Base-by-base conservation (phyloP, 2,329 filamentous ascomycete species). In the Clonostachys sp. region DNA sequence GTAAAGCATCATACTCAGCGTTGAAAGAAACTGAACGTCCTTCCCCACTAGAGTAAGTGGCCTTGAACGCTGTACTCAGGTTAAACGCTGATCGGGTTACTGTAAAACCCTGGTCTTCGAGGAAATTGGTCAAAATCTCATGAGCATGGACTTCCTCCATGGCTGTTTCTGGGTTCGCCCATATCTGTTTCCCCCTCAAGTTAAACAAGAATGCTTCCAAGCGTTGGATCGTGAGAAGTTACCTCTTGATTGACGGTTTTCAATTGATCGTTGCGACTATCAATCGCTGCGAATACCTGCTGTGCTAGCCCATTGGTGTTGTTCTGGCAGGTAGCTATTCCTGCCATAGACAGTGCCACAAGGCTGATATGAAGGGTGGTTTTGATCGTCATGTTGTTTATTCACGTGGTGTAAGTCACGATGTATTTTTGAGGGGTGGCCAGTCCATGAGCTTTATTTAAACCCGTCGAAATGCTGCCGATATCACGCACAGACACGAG, bases 1-100 rank as follows among this genome's bases (percentile, higher is more conserved):
- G 71, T 5, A 79, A 63, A 5, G 74, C 73, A 55, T 53, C 62
- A 50, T 75, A 75, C 56, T 68, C 66, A 33, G 59, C 59, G 44
- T 60, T 62, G 53, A 65, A 61, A n/a, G 63, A 55, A 42, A 67
- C 59, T 2, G 64, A 50, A n/a, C 56, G 51, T 48, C 61, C 62
- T 40, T 50, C 48, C 18, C 57, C 62, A 9, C 54, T 51, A 24
- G 61, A 62, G 40, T 48, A 46, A 7, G 55, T 53, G 20, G 57
- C 60, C 34, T 60, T 57, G 42, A 68, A 68, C 18, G 62, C 54
- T 12, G 65, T 67, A 1, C 60, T 52, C 12, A 68, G 47, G 16
- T 61, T 62, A 50, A 65, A 63, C 5, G 62, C 55, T 41, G 61
- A 57, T 20, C 57, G 60, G 2, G 55, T 62, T 1, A 65, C 61